Base-by-base conservation (phyloP, 495 filamentous ascomycete genomes). In the Penicillium goetzii region DNA sequence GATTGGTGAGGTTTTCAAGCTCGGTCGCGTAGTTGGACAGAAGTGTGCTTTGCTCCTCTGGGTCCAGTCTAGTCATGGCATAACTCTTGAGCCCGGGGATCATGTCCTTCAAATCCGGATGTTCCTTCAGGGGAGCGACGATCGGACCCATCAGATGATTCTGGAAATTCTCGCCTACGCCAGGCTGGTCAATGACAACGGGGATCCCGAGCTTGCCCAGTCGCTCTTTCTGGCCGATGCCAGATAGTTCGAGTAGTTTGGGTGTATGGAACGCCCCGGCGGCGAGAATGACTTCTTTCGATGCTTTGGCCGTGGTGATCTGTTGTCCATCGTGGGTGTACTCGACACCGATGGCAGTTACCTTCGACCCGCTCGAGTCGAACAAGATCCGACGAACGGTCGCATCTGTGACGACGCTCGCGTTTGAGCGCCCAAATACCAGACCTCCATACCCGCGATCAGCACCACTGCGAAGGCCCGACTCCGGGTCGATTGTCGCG, bases 171-270 rank as follows among this genome's bases (percentile, higher is more conserved):
- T 77, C 75, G 4, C 81, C 80, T 2, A 81, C 79, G 4, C 66
- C 73, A 8, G 68, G 66, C 33, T 73, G 76, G 23, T 80, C 67
- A 43, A 80, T 65, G 21, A 69, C 41, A 3, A 72, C 54, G 10
- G 74, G 65, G 61, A 80, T 81, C 0, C 38, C 62, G 8, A 68
- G 40, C 7, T 28, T 6, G 0, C 14, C 21, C n/a, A 67, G 23
- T 25, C 36, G 58, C 3, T 63, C 57, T 32, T 58, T 65, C 17
- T 56, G 43, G 0, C 67, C 72, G 4, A 87, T 73, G 0, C 85
- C 85, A 0, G 83, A 86, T 0, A 84, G 66, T 64, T 87, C 81
- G 0, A 88, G 74, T 0, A 86, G 34, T 58, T 84, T 81, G 0
- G 84, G 82, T 4, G 82, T 82, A 38, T 83, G 77, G 21, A 87